These are phyloP conservation scores for Fusarium humuli DNA, from an alignment of 2,329 filamentous ascomycete species.

Conservation along the genomic window DNA sequence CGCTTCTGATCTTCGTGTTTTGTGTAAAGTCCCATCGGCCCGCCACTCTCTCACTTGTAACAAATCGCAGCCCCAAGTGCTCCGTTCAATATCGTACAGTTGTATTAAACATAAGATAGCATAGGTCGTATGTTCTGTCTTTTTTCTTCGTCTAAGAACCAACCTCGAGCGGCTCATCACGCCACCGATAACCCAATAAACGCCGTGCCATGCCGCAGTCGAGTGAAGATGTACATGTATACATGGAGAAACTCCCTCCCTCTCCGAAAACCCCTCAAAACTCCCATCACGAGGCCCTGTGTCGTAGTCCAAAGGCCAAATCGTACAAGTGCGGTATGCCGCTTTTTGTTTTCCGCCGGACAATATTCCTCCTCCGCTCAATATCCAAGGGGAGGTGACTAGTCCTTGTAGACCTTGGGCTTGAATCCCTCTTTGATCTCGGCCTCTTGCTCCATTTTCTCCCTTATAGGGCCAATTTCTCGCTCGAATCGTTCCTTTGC, in stretches of 20 bases:
- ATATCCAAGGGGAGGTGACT: constrained; percentile 31
- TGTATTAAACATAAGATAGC: constrained; percentile 48
- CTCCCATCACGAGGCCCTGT: constrained; percentile 20
- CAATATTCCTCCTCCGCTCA: neutral
- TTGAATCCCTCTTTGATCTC: constrained; percentile 90
- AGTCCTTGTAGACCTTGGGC: constrained; percentile 94
- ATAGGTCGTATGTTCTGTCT: constrained; percentile 40
- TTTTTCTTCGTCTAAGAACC: constrained; percentile 49
- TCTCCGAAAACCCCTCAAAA: constrained; percentile 34
- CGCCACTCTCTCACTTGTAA: too few relatives aligned
- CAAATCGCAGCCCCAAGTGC: neutral
- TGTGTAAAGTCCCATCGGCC: neutral
- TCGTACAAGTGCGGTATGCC: constrained; percentile 36
- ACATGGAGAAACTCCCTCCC: constrained; percentile 45
- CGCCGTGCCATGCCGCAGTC: constrained; percentile 65
- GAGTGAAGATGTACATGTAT: constrained; percentile 65
- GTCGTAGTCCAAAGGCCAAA: constrained; percentile 14
- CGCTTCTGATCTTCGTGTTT: too few relatives aligned
- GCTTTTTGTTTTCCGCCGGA: constrained; percentile 6
- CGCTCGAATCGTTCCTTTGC: constrained; percentile 92
- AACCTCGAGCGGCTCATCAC: constrained; percentile 47
- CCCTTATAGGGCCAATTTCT: constrained; percentile 79
- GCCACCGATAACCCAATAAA: constrained; percentile 53
- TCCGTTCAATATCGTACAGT: constrained; percentile 45
- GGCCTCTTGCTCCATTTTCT: constrained; percentile 78